A percentile compares a stretch with the other conserved stretches of the same genome.
These are phyloP conservation scores for Hydnum rufescens DNA, from an alignment of 768 basidiomycete species.

Conservation along the genomic window DNA sequence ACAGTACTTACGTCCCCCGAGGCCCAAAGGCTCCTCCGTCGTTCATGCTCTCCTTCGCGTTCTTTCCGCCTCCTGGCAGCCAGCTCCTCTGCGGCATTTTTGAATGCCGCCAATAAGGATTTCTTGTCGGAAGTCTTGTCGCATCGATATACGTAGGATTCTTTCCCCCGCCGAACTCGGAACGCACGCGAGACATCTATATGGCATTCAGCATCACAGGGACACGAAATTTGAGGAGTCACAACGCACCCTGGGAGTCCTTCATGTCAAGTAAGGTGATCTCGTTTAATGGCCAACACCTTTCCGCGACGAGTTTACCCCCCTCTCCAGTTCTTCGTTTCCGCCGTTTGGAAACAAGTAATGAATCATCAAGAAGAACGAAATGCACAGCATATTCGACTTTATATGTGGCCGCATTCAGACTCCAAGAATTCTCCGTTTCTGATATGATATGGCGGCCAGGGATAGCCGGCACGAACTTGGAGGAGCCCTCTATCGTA, in stretches of 20 bases:
- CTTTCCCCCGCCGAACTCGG: conserved; percentile 84
- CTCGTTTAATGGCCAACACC: conserved; percentile 84
- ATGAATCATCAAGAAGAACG: conserved; percentile 77
- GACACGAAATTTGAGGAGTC: background rate
- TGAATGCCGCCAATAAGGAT: conserved; percentile 60
- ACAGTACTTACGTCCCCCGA: conserved; percentile 18
- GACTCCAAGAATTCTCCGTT: conserved; percentile 57
- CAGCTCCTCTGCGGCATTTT: conserved; percentile 84
- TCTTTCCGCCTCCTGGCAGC: conserved; percentile 78
- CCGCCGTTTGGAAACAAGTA: conserved; percentile 68
- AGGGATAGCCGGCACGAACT: conserved; percentile 79
- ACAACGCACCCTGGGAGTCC: conserved; percentile 61
- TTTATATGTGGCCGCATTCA: conserved; percentile 93
- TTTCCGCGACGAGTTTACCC: conserved; percentile 76
- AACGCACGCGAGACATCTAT: conserved; percentile 77
- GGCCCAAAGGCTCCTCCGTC: conserved; percentile 40
- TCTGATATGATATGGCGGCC: conserved; percentile 84
- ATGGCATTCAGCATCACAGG: conserved; percentile 11
- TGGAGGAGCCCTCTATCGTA: conserved; percentile 84
- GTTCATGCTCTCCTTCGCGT: conserved; percentile 80
- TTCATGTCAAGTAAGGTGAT: conserved; percentile 93
- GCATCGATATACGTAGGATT: conserved; percentile 84
- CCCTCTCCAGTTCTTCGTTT: conserved; percentile 42
- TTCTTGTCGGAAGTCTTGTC: conserved; percentile 73
- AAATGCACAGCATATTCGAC: conserved; percentile 71